These are phyloP conservation scores for Heracleum sosnowskyi DNA, from an alignment of 129 eudicot species.

Conservation along the genomic window DNA sequence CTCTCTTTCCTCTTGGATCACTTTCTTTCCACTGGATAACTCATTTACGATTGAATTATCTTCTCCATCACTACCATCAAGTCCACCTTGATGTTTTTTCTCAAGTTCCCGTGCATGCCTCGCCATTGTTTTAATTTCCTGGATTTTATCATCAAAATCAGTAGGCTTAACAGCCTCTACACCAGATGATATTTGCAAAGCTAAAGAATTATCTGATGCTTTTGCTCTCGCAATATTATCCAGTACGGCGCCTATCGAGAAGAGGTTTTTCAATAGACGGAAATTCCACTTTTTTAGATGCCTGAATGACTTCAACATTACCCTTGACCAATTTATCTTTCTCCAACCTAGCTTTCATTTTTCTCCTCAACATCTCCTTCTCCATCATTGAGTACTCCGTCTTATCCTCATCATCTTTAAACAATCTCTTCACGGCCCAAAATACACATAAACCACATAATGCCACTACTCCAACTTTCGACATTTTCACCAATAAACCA, in stretches of 20 bases:
- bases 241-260: slow-evolving; percentile 53
- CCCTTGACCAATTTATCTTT: slow-evolving; percentile 41
- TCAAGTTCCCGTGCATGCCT: slow-evolving; percentile 70
- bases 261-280: slow-evolving; percentile 41
- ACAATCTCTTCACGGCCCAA: slow-evolving; percentile 32
- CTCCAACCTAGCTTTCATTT: slow-evolving; percentile 56
- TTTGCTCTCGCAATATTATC: slow-evolving; percentile 48
- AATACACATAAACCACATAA: slow-evolving; percentile 46
- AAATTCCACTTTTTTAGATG: slow-evolving; percentile 19
- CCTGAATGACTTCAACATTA: slow-evolving; percentile 54
- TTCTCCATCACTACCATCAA: slow-evolving; percentile 19
- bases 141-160: slow-evolving; percentile 37
- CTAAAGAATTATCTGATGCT: slow-evolving; percentile 19
- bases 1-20: slow-evolving; percentile 7
- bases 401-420: slow-evolving; percentile 20
- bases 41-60: slow-evolving; percentile 16
- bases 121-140: slow-evolving; percentile 73
- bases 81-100: slow-evolving; percentile 16
- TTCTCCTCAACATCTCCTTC: slow-evolving; percentile 87
- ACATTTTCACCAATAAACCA: slow-evolving; percentile 20
- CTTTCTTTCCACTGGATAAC: slow-evolving; percentile 18
- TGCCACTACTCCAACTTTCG: slow-evolving; percentile 40
- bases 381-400: slow-evolving; percentile 41
- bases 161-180: slow-evolving; percentile 5
- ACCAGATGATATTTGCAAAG: slow-evolving; percentile 6